Conservation (phyloP, 2,329 filamentous ascomycete genomes). For the Pyricularia pennisetigena region DNA sequence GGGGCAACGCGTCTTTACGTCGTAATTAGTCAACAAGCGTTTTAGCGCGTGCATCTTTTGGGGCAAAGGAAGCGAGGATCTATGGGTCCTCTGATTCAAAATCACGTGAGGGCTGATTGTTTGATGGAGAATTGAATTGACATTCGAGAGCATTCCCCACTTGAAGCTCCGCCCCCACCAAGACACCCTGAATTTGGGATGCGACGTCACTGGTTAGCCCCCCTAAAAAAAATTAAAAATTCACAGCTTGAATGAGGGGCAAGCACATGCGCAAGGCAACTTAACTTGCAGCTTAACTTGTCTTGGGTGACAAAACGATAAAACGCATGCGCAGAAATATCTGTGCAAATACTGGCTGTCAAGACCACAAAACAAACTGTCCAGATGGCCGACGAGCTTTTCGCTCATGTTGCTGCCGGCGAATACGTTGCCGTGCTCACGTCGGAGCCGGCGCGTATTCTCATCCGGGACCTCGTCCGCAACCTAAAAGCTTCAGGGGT, state of each 20-base stretch:
- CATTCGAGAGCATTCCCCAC: neutral
- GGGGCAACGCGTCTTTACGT: too few relatives aligned
- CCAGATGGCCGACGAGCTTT: neutral
- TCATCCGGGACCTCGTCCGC: slow-evolving; percentile 3
- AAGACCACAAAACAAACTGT: neutral
- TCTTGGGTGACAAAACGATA: neutral
- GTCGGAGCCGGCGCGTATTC: slow-evolving; percentile 1
- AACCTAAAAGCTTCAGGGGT: neutral
- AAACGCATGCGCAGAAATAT: neutral
- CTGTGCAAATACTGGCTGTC: neutral
- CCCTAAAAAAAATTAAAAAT: neutral
- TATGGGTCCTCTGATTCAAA: too few relatives aligned
- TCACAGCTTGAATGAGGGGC: neutral
- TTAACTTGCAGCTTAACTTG: neutral
- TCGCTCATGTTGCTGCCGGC: slow-evolving; percentile 3
- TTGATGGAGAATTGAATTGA: neutral
- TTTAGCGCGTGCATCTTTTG: too few relatives aligned
- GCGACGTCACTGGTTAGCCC: neutral
- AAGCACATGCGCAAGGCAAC: neutral
- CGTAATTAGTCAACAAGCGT: too few relatives aligned
- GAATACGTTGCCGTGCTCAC: slow-evolving; percentile 5
- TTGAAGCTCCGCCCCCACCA: neutral
- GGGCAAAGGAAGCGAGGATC: too few relatives aligned
- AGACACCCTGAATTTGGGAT: neutral
- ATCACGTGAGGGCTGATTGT: neutral